phyloP scores from a whole-genome alignment of 768 basidiomycete genomes.

The Pulveroboletus sp. region DNA sequence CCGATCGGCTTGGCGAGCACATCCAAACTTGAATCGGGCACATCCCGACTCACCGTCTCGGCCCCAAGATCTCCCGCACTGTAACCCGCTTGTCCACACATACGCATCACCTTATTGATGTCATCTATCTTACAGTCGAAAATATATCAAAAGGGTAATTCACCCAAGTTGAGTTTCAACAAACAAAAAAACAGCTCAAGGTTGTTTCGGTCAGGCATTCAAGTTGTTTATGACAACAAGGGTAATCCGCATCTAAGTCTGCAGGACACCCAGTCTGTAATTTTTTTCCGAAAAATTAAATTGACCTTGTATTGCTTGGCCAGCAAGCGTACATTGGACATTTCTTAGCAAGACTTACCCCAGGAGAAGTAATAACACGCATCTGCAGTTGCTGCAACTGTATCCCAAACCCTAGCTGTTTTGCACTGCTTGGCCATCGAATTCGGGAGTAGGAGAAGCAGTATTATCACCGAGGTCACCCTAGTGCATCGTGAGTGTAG shows the following conservation, averaged over 20 bases:
- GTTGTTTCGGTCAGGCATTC: too few species aligned
- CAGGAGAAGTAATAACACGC: constrained; percentile 84
- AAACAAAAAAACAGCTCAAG: constrained; percentile 2
- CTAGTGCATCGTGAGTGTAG: constrained; percentile 13
- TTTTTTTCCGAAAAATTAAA: constrained; percentile 89
- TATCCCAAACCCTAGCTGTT: constrained; percentile 61
- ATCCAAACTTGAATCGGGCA: constrained; percentile 64
- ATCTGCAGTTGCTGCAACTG: constrained; percentile 96
- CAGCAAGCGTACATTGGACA: constrained; percentile 76
- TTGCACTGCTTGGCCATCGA: constrained; percentile 45
- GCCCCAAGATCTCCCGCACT: constrained; percentile 70
- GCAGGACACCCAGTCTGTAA: constrained; percentile 60
- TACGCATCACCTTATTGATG: too few species aligned
- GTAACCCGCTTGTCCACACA: constrained; percentile 70
- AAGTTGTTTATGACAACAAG: constrained; percentile 17
- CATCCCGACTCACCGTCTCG: constrained; percentile 38
- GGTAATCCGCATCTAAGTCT: constrained; percentile 11
- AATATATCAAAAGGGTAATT: constrained; percentile 20
- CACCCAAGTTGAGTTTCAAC: constrained; percentile 5
- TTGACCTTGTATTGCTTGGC: constrained; percentile 81
- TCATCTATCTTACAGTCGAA: too few species aligned
- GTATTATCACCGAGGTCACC: constrained; percentile 85
- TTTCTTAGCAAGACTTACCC: constrained; percentile 50
- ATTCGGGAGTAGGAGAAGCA: constrained; percentile 37
- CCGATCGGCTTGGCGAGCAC: constrained; percentile 69